These are phyloP conservation scores for Tulasnella calospora DNA, from an alignment of 768 basidiomycete genomes.

Conservation along the genomic window DNA sequence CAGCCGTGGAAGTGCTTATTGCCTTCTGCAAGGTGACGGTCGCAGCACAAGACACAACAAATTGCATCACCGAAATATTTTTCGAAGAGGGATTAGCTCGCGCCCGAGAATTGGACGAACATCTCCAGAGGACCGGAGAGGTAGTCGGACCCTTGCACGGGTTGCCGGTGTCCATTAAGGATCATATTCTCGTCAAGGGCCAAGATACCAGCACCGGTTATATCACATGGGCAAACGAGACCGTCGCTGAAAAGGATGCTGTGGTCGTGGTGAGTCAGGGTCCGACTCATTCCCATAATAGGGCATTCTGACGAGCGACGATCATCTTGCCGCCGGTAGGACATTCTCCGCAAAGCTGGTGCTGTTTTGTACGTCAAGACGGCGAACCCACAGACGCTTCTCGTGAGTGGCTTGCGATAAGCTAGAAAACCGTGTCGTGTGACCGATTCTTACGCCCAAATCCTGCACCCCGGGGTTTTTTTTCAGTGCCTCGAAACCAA, in stretches of 20 bases:
- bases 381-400: slow-evolving; percentile 47
- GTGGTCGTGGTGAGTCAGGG: slow-evolving; percentile 26
- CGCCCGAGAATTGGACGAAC: slow-evolving; percentile 49
- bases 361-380: slow-evolving; percentile 48
- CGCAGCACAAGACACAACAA: slow-evolving; percentile 36
- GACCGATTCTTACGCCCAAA: slow-evolving; percentile 27
- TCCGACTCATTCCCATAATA: neutral
- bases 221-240: slow-evolving; percentile 41
- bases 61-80: slow-evolving; percentile 47
- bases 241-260: slow-evolving; percentile 35
- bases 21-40: slow-evolving; percentile 41
- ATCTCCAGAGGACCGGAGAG: slow-evolving; percentile 43
- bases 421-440: neutral
- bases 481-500: slow-evolving; percentile 49
- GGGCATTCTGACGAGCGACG: neutral
- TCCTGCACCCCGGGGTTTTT: slow-evolving; percentile 26
- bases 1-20: slow-evolving; percentile 40
- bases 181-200: slow-evolving; percentile 46
- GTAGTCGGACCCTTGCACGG: slow-evolving; percentile 30
- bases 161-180: slow-evolving; percentile 36
- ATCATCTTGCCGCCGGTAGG: slow-evolving; percentile 14
- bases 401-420: slow-evolving; percentile 38
- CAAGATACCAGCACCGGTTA: slow-evolving; percentile 40
- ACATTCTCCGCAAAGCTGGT: slow-evolving; percentile 45
- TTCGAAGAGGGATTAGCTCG: slow-evolving; percentile 41